These are phyloP conservation scores for Cardamine resedifolia DNA, from an alignment of 345 rosid species.

Conservation along the genomic window DNA sequence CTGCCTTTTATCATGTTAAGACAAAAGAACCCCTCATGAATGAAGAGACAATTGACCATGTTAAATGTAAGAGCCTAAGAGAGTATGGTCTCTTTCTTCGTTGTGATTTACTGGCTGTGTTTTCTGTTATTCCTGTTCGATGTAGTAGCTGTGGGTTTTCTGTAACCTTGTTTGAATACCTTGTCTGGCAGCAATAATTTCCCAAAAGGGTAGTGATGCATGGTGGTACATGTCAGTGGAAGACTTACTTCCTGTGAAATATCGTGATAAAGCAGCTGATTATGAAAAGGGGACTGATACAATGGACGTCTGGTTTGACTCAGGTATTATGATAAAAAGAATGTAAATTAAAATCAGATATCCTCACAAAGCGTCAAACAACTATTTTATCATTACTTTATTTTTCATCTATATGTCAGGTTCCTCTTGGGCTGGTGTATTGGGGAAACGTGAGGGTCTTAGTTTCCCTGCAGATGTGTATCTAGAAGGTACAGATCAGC, in stretches of 20 bases:
- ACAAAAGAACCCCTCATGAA: slow-evolving; percentile 91
- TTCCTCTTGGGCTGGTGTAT: slow-evolving; percentile 95
- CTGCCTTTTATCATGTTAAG: slow-evolving; percentile 75
- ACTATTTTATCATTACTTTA: slow-evolving; percentile 18
- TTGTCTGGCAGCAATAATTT: slow-evolving; percentile 63
- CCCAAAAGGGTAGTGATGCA: slow-evolving; percentile 83
- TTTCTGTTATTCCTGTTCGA: not conserved
- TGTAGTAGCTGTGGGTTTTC: slow-evolving; percentile 10
- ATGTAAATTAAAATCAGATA: not conserved
- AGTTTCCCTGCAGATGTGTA: slow-evolving; percentile 82
- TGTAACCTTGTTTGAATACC: slow-evolving; percentile 17
- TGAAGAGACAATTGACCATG: slow-evolving; percentile 77
- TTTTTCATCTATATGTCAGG: slow-evolving; percentile 46
- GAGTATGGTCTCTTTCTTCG: not conserved
- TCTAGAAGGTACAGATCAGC: slow-evolving; percentile 98
- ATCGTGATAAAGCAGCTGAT: slow-evolving; percentile 64
- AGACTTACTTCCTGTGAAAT: slow-evolving; percentile 81
- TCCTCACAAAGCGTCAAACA: not conserved
- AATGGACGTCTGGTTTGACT: slow-evolving; percentile 99
- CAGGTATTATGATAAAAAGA: slow-evolving; percentile 50
- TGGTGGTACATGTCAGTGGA: slow-evolving; percentile 97
- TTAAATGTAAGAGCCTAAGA: slow-evolving; percentile 61
- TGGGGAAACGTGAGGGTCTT: slow-evolving; percentile 66
- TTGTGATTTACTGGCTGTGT: slow-evolving; percentile 9
- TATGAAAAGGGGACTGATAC: slow-evolving; percentile 94